Evolutionary conservation across 805 yeast species (phyloP).

Genomic region (Yarrowia sp.): DNA sequence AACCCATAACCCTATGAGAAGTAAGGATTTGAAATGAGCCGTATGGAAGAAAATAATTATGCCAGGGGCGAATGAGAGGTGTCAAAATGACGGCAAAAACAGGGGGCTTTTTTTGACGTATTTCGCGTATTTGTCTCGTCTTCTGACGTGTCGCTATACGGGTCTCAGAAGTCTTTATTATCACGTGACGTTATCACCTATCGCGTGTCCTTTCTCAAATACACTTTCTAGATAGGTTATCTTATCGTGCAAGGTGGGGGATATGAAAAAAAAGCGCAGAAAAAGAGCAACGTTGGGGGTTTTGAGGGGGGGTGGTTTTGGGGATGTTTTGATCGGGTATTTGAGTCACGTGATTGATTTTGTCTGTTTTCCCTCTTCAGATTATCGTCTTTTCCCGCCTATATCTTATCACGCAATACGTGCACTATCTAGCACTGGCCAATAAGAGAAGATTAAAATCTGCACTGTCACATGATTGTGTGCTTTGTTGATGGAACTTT

Average conservation of each 20-base stretch:
- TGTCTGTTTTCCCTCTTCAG: background rate
- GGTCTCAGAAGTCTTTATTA: background rate
- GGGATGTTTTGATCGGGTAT: background rate
- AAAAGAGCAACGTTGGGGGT: background rate
- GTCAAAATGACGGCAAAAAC: too few relatives aligned
- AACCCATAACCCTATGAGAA: constrained; percentile 1
- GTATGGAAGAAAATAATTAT: background rate
- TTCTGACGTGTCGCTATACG: too few relatives aligned
- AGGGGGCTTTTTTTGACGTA: too few relatives aligned
- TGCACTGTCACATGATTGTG: constrained; percentile 37
- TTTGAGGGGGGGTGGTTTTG: too few relatives aligned
- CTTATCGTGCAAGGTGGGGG: constrained; percentile 36
- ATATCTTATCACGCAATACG: constrained; percentile 22
- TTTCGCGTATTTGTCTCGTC: background rate
- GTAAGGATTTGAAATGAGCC: background rate
- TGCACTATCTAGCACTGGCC: constrained; percentile 39
- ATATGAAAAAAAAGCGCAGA: constrained; percentile 1
- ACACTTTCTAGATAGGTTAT: constrained; percentile 33
- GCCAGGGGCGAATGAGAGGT: too few relatives aligned
- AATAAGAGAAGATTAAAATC: constrained; percentile 32
- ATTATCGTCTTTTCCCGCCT: too few relatives aligned
- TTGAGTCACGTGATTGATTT: background rate
- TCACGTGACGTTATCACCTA: constrained; percentile 36
- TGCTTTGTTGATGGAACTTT: constrained; percentile 31
- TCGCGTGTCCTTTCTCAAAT: constrained; percentile 20